These are phyloP conservation scores for Ogataea parapolymorpha DNA, from an alignment of 805 yeast genomes.

Conservation along the genomic window DNA sequence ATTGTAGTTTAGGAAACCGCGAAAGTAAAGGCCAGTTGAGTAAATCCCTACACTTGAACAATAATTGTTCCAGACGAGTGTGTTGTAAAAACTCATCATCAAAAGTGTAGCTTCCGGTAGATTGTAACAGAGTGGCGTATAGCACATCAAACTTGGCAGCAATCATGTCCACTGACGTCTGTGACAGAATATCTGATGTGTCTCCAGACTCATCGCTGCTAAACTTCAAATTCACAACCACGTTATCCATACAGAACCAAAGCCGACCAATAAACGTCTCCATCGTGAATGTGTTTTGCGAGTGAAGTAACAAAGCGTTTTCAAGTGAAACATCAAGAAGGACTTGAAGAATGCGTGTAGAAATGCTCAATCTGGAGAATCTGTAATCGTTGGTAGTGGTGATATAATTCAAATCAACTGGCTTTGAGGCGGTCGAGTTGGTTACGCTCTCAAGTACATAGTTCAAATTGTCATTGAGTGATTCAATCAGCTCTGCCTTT, in stretches of 20 bases:
- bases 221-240: conserved; percentile 26
- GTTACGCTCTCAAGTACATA: conserved; percentile 27
- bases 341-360: conserved; percentile 26
- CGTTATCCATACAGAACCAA: conserved; percentile 34
- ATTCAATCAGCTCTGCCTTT: conserved; percentile 19
- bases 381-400: conserved; percentile 18
- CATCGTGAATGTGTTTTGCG: conserved; percentile 19
- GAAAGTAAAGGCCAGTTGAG: conserved; percentile 29
- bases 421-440: conserved; percentile 16
- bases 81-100: conserved; percentile 17
- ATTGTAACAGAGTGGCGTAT: conserved; percentile 25
- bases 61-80: conserved; percentile 17
- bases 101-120: conserved; percentile 19
- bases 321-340: conserved; percentile 24
- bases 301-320: conserved; percentile 19
- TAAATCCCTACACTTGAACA: conserved; percentile 24
- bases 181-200: conserved; percentile 14
- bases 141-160: conserved; percentile 27
- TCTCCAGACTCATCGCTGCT: conserved; percentile 9
- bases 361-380: conserved; percentile 26
- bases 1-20: conserved; percentile 26
- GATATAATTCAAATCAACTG: conserved; percentile 18
- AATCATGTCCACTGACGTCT: conserved; percentile 17
- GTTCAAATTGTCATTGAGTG: conserved; percentile 22
- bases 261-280: conserved; percentile 27